Evolutionary conservation across 164 flowering plant species (phyloP).

Genomic region (Liquidambar formosana): DNA sequence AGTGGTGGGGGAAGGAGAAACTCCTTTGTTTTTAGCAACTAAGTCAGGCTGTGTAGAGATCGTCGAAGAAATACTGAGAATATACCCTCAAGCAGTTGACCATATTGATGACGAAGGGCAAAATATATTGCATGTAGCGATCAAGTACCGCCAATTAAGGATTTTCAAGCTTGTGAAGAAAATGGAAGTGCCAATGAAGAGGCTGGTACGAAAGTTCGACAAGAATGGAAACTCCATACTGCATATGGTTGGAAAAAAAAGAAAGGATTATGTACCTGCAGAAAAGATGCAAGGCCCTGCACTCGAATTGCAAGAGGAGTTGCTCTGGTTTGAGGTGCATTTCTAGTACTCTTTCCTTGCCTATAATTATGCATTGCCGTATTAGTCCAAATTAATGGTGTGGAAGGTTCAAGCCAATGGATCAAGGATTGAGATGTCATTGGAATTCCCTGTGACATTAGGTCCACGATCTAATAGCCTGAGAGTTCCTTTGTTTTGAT

Average conservation of each 20-base stretch:
- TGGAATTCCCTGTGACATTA: too few species aligned
- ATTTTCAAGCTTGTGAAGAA: neutral
- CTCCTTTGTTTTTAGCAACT: conserved; percentile 20
- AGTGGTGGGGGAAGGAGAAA: neutral
- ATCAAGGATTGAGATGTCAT: too few species aligned
- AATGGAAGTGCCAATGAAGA: neutral
- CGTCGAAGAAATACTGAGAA: neutral
- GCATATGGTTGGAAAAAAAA: conserved; percentile 11
- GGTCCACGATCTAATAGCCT: neutral
- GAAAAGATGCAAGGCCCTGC: neutral
- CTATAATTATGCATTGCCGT: too few species aligned
- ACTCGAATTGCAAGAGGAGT: conserved; percentile 12
- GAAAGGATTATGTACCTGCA: neutral
- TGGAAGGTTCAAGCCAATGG: too few species aligned
- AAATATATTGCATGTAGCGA: conserved; percentile 17
- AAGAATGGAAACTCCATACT: neutral
- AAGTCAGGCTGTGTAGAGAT: conserved; percentile 14
- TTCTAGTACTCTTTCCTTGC: neutral
- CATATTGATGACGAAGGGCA: neutral
- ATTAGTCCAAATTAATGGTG: too few species aligned
- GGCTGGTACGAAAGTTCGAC: conserved; percentile 1
- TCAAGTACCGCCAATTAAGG: conserved; percentile 8
- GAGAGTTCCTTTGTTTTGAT: too few species aligned
- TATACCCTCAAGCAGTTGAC: conserved; percentile 17
- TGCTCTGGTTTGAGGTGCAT: conserved; percentile 9